Evolutionary conservation across 331 rosid species (phyloP), one percentile per base, ranked within the genome.

Genomic region (Phaseolus coccineus): DNA sequence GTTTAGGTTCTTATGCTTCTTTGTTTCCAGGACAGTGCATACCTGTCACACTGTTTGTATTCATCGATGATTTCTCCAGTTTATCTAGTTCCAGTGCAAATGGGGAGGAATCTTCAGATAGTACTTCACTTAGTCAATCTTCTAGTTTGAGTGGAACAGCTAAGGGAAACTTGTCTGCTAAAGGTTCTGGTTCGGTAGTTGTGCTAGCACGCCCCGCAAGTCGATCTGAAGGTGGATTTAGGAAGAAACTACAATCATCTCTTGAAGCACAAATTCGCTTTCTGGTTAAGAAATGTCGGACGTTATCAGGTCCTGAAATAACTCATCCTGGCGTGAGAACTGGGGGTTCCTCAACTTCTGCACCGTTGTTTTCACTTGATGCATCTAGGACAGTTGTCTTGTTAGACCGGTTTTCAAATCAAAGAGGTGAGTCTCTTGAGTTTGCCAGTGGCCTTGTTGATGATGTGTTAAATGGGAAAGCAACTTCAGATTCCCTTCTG

Each of bases 11-110:
- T 72, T 87, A 90, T 88, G 71, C 97, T 84, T 91, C 96, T 83
- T 87, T 92, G 91, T 91, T 92, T 87, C 98, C 97, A 30, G 97
- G 98, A 82, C 97, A 88, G 82, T 92, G 98, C 84, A 92, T 87
- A 46, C 97, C 97, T 64, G 98, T 95, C 82, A 83, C 85, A 74
- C 82, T 95, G 79, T 92, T 95, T 87, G 94, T 89, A 76, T 90
- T 92, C 48, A 30, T 92, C 12, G 97, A 87, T 70, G 97, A 95
- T 80, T 90, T 92, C 89, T 92, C 84, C 42, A 86, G 84, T 78
- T 75, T 76, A 67, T 71, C 85, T 5, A 85, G 76, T 85, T 74
- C 93, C 47, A 70, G 85, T 77, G 69, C 84, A n/a, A 91, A 74
- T 78, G 83, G 84, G 82, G 97, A 91, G 74, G 97, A 90, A 57